Base-by-base conservation (phyloP, 192 early-diverging fungal genomes). In the Anaeromyces robustus region DNA sequence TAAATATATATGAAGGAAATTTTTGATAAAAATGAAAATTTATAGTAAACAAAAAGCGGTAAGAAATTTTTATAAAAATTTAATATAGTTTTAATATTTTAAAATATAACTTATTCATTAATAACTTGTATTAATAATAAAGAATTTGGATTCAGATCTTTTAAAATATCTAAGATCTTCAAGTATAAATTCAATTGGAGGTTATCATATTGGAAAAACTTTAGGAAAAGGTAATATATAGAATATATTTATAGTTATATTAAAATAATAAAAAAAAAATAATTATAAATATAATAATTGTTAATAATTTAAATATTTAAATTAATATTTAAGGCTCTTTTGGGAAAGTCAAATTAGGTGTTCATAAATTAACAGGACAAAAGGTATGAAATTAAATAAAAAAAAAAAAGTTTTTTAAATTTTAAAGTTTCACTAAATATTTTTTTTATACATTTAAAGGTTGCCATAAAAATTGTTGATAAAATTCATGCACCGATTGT, bases 331-430 rank as follows among this genome's bases (percentile, higher is more conserved):
- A 81, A 89, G 91, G 91, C 28, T 87, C 89, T 26, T 92, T 86
- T 82, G 91, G 91, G 81, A 91, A 92, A 84, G 91, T 92, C 34
- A 92, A 92, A 81, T 82, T 88, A 28, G 91, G 88, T 29, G 87
- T 81, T 2, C 91, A 92, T 81, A 86, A 85, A 77, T 80, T 92
- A 29, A 92, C 91, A 19, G 88, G 88, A 30, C 88, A 88, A 32
- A 80, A 68, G 11, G 52, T 68, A 68, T 11, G 22, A 41, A 41
- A 12, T 41, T 1, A 41, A 16, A n/a, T n/a, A n/a, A n/a, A n/a
- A n/a, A n/a, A n/a, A n/a, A n/a, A n/a, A n/a, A n/a, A n/a, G n/a
- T n/a, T n/a, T n/a, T n/a, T n/a, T n/a, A n/a, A n/a, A n/a, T n/a
- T n/a, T 16, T 16, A 41, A 41, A 12, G 14, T 41, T 41, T 12